Base-by-base conservation (phyloP, 2,329 filamentous ascomycete species). In the Epichloe hybrida region DNA sequence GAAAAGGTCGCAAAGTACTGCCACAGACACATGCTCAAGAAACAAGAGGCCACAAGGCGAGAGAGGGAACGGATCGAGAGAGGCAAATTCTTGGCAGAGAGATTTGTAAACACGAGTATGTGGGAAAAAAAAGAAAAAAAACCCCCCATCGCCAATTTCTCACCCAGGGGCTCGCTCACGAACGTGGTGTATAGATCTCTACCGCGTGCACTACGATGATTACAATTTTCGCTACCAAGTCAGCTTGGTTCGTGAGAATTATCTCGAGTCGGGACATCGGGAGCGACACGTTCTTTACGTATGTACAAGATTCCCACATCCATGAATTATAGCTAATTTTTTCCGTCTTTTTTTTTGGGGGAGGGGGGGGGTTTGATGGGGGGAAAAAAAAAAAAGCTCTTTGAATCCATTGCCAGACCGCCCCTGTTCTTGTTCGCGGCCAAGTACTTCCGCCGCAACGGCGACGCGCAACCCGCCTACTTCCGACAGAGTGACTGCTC, bases 221-320 rank as follows among this genome's bases (percentile, higher is more conserved):
- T 75, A 74, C 0, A 76, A 74, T 46, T 86, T 88, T 61, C 64
- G 69, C 4, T 88, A 88, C 65, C 72, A 81, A 50, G 67, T 86
- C 52, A 71, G 72, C 0, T 66, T 93, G 13, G 73, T 73, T 3
- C 77, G 84, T 60, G 61, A 76, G 66, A 64, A 49, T 6, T 4
- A 34, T 38, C 31, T 47, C 1, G 42, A 44, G 13, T n/a, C 43
- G 5, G 48, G 43, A 11, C 40, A 42, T 13, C 15, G 5, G 5
- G 51, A 53, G 27, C 46, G 37, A 17, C 48, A 53, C 40, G 68
- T 71, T 0, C 63, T 86, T 2, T 76, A 72, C 53, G 83, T 86
- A 67, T 66, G 77, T 66, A 5, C 5, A 8, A 27, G 0, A 27
- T 27, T 31, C 7, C 27, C 8, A 9, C 27, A 9, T 1, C 27